These are phyloP conservation scores for Secale cereale DNA, from an alignment of 176 grass and related monocot genomes.

Conservation along the genomic window DNA sequence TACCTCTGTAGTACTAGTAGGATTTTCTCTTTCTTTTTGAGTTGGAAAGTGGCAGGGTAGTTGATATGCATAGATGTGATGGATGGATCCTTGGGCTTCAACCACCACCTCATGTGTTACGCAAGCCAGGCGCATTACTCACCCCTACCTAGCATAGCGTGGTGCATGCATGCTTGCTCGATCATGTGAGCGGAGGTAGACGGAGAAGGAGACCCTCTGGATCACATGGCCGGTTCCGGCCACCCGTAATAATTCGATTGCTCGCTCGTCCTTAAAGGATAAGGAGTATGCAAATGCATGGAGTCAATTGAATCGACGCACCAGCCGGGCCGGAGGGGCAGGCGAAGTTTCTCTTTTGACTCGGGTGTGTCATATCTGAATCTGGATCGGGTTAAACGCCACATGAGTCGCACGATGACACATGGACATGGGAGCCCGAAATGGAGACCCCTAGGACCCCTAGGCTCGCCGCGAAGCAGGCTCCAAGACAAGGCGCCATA, in stretches of 20 bases:
- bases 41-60: no score
- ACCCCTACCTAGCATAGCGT: background rate
- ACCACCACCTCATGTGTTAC: background rate
- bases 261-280: no score
- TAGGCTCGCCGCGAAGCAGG: conserved; percentile 28
- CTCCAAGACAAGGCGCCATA: conserved; percentile 35
- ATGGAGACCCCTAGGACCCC: background rate
- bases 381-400: conserved; percentile 2
- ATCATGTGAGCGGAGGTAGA: background rate
- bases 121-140: background rate
- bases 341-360: background rate
- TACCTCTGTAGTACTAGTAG: no score
- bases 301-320: background rate
- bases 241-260: background rate
- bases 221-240: background rate
- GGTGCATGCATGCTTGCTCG: background rate
- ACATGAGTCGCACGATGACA: background rate
- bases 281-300: no score
- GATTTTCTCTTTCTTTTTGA: no score
- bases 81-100: background rate
- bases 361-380: background rate
- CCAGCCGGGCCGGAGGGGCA: background rate
- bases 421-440: conserved; percentile 13
- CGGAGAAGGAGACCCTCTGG: no score
- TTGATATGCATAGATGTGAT: background rate